Percentiles rank a stretch among this genome's conserved stretches.
phyloP scores from a whole-genome alignment of 2,329 filamentous ascomycete genomes.

The Fusarium bulbicola region DNA sequence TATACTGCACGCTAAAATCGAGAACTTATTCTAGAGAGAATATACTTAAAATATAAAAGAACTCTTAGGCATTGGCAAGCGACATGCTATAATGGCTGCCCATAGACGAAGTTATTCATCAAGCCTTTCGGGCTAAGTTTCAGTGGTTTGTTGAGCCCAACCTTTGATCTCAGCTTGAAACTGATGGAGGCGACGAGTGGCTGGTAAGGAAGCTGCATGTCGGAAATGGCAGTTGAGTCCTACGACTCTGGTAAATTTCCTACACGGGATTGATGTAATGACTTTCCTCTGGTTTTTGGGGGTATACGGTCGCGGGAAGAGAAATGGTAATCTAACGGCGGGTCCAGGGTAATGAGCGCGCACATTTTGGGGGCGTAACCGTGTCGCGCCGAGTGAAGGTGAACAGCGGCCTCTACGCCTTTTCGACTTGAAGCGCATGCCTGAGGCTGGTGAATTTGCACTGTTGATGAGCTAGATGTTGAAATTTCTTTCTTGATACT shows the following conservation, averaged over 20 bases:
- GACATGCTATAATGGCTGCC: too few species aligned
- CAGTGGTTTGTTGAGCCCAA: rapidly evolving
- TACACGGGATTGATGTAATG: rapidly evolving
- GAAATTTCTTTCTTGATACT: rapidly evolving
- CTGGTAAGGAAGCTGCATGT: too few species aligned
- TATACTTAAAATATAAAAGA: too few species aligned
- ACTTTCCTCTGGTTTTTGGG: not conserved
- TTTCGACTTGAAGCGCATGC: not conserved
- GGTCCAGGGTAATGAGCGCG: not conserved
- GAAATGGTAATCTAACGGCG: not conserved
- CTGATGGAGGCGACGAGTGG: too few species aligned
- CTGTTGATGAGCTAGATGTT: not conserved
- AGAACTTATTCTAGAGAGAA: too few species aligned
- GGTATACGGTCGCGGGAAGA: rapidly evolving
- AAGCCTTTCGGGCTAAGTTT: too few species aligned
- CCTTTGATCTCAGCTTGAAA: too few species aligned
- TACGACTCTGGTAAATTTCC: rapidly evolving
- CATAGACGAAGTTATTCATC: too few species aligned
- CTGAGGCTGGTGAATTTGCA: rapidly evolving
- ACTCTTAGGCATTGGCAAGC: too few species aligned
- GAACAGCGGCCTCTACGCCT: not conserved
- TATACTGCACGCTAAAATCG: too few species aligned
- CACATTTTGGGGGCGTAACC: not conserved
- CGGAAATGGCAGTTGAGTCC: too few species aligned
- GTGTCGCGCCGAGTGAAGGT: not conserved